Conservation (phyloP, 179 eudicot species). For the Pouteria campechiana region DNA sequence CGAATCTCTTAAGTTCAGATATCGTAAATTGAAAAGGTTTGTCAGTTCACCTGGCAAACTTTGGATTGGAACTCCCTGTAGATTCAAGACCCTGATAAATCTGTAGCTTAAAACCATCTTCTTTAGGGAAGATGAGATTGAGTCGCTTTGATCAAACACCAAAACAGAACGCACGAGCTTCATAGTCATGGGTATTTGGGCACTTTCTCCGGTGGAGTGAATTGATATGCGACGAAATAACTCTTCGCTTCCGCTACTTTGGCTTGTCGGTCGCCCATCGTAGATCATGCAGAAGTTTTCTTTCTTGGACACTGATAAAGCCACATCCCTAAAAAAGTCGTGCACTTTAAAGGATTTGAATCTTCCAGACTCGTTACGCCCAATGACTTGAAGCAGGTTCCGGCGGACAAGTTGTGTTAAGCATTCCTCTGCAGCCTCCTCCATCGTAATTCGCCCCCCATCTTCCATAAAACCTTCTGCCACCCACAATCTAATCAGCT, state of each 20-base stretch:
- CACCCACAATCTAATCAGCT: constrained; percentile 23
- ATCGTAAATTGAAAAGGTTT: constrained; percentile 17
- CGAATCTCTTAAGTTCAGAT: constrained; percentile 14
- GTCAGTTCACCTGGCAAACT: constrained; percentile 14
- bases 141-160: background rate
- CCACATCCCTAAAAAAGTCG: constrained; percentile 9
- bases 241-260: background rate
- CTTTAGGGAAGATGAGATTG: background rate
- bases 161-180: constrained; percentile 3
- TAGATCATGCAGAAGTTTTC: constrained; percentile 2
- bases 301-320: constrained; percentile 2
- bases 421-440: constrained; percentile 13
- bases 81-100: constrained; percentile 19
- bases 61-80: constrained; percentile 11
- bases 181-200: background rate
- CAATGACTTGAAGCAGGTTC: constrained; percentile 14
- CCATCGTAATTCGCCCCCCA: background rate
- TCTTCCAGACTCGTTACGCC: constrained; percentile 5
- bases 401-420: constrained; percentile 17
- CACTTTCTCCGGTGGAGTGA: background rate
- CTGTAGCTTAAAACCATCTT: background rate
- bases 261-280: background rate
- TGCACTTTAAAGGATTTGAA: constrained; percentile 14
- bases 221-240: constrained; percentile 5
- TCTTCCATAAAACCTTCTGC: constrained; percentile 26